Percentiles rank a stretch among this genome's conserved stretches.
phyloP scores from a whole-genome alignment of 345 rosid genomes.

The Rubroshorea leprosula region DNA sequence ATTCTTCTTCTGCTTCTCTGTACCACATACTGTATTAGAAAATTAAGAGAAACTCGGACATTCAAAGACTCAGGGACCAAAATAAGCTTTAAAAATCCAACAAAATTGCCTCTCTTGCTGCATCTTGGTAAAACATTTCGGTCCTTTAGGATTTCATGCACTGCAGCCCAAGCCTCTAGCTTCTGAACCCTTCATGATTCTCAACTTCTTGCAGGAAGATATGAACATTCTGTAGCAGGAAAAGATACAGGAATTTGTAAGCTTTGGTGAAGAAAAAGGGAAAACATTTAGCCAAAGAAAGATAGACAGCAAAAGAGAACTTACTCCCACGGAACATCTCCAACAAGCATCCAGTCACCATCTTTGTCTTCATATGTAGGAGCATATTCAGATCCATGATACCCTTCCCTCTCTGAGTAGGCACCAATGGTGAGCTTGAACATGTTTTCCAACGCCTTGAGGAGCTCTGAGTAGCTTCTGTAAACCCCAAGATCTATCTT shows the following conservation, averaged over 20 bases:
- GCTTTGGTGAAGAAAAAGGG: background rate
- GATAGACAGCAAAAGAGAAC: slow-evolving; percentile 22
- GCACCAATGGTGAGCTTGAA: slow-evolving; percentile 47
- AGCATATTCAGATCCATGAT: slow-evolving; percentile 54
- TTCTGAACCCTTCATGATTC: slow-evolving; percentile 63
- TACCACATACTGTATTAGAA: no score
- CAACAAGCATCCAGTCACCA: slow-evolving; percentile 86
- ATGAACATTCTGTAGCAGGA: slow-evolving; percentile 42
- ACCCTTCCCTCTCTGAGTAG: slow-evolving; percentile 52
- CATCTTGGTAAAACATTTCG: no score
- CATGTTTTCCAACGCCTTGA: slow-evolving; percentile 51
- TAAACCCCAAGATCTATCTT: slow-evolving; percentile 58
- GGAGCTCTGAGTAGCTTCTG: slow-evolving; percentile 50
- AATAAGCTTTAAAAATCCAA: no score
- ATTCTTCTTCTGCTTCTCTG: background rate
- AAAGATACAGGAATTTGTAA: background rate
- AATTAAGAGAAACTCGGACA: no score
- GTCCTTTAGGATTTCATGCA: background rate
- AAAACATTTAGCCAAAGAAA: background rate
- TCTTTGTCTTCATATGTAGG: slow-evolving; percentile 83
- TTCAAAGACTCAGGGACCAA: no score
- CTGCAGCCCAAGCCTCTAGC: slow-evolving; percentile 35
- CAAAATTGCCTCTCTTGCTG: no score
- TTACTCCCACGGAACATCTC: slow-evolving; percentile 84
- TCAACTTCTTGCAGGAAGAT: slow-evolving; percentile 55